Evolutionary conservation across 2,329 filamentous ascomycete species (phyloP), one percentile per base, ranked within the genome.

Genomic region (Fusarium neocosmosporiellum): DNA sequence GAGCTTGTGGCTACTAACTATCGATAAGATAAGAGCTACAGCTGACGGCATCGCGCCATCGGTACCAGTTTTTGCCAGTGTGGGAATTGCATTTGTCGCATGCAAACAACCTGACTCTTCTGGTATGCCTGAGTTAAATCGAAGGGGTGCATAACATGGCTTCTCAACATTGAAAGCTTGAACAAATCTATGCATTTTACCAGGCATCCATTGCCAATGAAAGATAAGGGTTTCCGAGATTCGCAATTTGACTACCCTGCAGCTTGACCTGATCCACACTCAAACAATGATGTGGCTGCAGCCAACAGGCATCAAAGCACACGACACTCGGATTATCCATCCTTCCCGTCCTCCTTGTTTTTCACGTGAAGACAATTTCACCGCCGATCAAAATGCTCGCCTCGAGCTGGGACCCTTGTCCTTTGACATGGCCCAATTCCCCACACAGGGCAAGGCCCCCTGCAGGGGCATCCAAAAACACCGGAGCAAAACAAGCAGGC

Each of bases 361-460:
- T 59, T 59, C 57, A 59, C 57, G 57, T 59, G 57, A 59, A 59
- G n/a, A 29, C 57, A 59, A 59, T 46, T 59, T 59, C 57, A 59
- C 57, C 57, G 57, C 57, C 57, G 20, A 46, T 59, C 55, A 36
- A 41, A 39, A 59, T 31, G 36, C 34, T 37, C 37, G 36, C 16
- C 37, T 41, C 34, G 37, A 59, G 37, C 37, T 46, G 27, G 24
- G 29, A 41, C 37, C 55, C 55, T 39, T 41, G 36, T 9, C 22
- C 29, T 20, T 41, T 34, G 24, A 50, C 36, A 59, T 59, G 55
- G 36, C 13, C 54, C 57, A 22, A 46, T 31, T 59, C 57, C 41
- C 57, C 57, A 59, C 57, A 39, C 16, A 20, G 34, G 36, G 10
- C 55, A 11, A 39, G 31, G 22, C 50, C 29, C 50, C 31, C 50